Base-by-base conservation (phyloP, 345 rosid species). In the Turnera subulata region DNA sequence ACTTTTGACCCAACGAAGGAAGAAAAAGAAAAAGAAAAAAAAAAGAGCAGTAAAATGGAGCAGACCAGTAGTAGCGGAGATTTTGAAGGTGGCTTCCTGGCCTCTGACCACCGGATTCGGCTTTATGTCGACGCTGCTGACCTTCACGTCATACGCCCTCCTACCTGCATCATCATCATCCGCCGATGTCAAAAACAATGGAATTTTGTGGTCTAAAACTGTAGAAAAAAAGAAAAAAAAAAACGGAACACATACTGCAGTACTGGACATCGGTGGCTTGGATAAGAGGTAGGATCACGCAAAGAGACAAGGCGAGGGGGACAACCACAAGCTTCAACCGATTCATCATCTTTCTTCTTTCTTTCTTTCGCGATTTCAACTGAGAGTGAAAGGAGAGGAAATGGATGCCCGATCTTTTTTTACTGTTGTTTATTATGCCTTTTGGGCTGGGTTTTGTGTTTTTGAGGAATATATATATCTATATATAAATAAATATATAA, bases 71-170 rank as follows among this genome's bases (percentile, higher is more conserved):
- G 62, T 54, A 0, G 82, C 82, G 16, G 72, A 49, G 59, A 78
- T 78, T 45, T 65, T 71, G 61, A 78, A 78, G 64, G 74, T 74
- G 1, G 82, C 75, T 5, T 72, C 74, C 46, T 62, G 38, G 32
- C 82, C 82, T 66, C 77, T 62, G 9, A 65, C 72, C n/a, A 78
- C 72, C 9, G 82, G 82, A 43, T 68, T 35, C 6, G 82, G 82
- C 46, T 70, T 46, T 37, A 78, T 78, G 59, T 74, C 75, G n/a
- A 78, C 79, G 16, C 75, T 73, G 6, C 39, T 61, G 29, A 78
- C 82, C 65, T 71, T 74, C 22, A 78, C 82, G 20, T 46, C 65
- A 58, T 71, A 74, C 22, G 68, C 70, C 24, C 44, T 47, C 53
- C 65, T 68, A 63, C 63, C 82, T 78, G 68, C 58, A 63, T 5